These are phyloP conservation scores for Lentinula sp. DNA, from an alignment of 768 basidiomycete genomes.

Conservation along the genomic window DNA sequence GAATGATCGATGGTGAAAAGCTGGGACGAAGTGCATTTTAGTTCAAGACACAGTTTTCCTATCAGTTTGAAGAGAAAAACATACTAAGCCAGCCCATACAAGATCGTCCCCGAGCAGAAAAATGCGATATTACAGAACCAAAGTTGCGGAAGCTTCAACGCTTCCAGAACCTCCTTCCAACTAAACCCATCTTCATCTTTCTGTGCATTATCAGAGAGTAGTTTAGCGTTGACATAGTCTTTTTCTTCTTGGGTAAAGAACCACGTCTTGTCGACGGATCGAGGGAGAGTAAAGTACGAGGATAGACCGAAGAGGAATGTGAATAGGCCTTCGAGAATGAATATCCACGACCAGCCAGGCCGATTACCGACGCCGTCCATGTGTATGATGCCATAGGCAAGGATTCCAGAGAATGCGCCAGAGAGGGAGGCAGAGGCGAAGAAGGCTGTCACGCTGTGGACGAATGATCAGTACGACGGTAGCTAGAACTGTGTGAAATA, in stretches of 20 bases:
- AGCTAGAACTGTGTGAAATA: conserved; percentile 9
- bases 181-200: conserved; percentile 25
- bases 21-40: conserved; percentile 23
- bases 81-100: conserved; percentile 16
- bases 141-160: conserved; percentile 29
- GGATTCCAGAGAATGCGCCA: conserved; percentile 53
- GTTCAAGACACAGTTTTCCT: too few relatives aligned
- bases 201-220: conserved; percentile 33
- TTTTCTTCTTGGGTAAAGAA: conserved; percentile 33
- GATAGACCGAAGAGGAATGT: conserved; percentile 36
- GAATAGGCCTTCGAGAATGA: conserved; percentile 45
- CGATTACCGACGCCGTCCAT: conserved; percentile 19
- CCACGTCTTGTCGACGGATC: conserved; percentile 24
- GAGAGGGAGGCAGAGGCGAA: conserved; percentile 29
- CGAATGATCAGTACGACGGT: conserved; percentile 26
- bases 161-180: conserved; percentile 29
- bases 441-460: conserved; percentile 22
- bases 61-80: conserved; percentile 9
- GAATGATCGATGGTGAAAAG: conserved; percentile 56
- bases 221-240: conserved; percentile 32
- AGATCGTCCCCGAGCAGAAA: conserved; percentile 26
- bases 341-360: conserved; percentile 56
- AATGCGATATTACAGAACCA: conserved; percentile 24
- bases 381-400: conserved; percentile 46
- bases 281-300: conserved; percentile 35